A percentile compares a stretch with the other conserved stretches of the same genome.
These are phyloP conservation scores for Tulasnella sp. DNA, from an alignment of 768 basidiomycete species.

Conservation along the genomic window DNA sequence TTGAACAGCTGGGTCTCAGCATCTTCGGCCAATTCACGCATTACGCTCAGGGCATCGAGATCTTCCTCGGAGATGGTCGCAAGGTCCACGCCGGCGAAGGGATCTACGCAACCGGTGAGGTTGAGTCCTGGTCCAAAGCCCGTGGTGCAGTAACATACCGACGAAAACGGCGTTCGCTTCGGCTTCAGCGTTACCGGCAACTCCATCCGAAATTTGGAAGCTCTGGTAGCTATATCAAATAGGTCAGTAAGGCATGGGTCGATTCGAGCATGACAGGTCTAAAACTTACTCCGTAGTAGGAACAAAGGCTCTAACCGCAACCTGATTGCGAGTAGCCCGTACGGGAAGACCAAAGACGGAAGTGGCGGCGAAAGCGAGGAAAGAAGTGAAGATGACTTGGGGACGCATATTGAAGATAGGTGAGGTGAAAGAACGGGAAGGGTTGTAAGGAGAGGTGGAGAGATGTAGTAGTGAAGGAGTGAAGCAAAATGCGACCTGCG, in stretches of 20 bases:
- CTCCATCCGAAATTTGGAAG: constrained; percentile 44
- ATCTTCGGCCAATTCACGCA: constrained; percentile 41
- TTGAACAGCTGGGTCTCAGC: constrained; percentile 40
- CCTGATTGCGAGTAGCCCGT: background rate
- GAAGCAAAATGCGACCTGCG: background rate
- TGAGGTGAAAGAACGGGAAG: background rate
- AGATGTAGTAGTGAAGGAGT: background rate
- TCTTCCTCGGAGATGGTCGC: constrained; percentile 36
- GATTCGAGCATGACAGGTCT: no score
- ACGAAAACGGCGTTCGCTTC: constrained; percentile 43
- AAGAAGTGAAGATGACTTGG: background rate
- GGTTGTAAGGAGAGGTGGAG: background rate
- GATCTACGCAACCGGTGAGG: background rate
- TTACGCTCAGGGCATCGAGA: constrained; percentile 34
- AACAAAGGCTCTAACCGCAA: background rate
- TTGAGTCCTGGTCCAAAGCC: background rate
- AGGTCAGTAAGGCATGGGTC: background rate
- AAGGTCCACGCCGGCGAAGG: constrained; percentile 33
- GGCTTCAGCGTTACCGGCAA: constrained; percentile 39
- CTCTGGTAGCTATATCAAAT: constrained; percentile 36
- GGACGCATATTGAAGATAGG: background rate
- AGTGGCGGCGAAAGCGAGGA: background rate
- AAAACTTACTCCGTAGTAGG: background rate
- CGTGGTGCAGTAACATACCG: constrained; percentile 28
- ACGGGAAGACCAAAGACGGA: background rate